Base-by-base conservation (phyloP, 345 rosid species). In the Melaleuca alternifolia region DNA sequence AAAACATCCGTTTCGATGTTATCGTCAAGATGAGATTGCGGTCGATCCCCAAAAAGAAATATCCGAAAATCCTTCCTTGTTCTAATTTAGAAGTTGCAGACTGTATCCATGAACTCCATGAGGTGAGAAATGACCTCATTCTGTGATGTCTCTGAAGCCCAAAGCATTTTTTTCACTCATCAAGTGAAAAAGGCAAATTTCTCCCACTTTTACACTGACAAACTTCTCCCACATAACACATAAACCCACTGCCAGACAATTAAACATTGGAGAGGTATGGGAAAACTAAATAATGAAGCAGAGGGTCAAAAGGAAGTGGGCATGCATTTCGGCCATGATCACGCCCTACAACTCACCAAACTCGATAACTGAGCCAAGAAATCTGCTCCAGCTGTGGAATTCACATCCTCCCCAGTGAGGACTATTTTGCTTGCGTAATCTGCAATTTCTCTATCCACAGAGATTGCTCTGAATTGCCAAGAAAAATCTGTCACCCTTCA, bases 301-400 rank as follows among this genome's bases (percentile, higher is more conserved):
- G 81, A 86, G 26, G 84, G 10, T 33, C 85, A 30, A 59, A 82
- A 61, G 79, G 37, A 24, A 51, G 52, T 6, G 23, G 9, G 82
- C 76, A 44, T 28, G 59, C 88, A 84, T 61, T 87, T 76, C 86
- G 75, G 86, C 51, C 86, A 87, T 28, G 44, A 41, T 28, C 88
- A 87, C 44, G 76, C 62, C 65, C 71, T 75, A 18, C 84, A 84
- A 44, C 65, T 84, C 84, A 65, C 77, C 37, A 15, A n/a, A 46
- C 84, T 84, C 20, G 30, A 33, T n/a, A 15, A 71, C 13, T n/a
- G 11, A 75, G 51, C 71, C 75, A 54, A 33, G 33, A n/a, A 12
- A 54, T 51, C 46, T 87, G 84, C 30, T 84, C 65, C 5, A 76
- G 88, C 3, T 84, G 88, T 10, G 21, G 65, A 57, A 24, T 59